Evolutionary conservation across 2,329 filamentous ascomycete species (phyloP), one percentile per base, ranked within the genome.

Genomic region (Lanzia echinophila): DNA sequence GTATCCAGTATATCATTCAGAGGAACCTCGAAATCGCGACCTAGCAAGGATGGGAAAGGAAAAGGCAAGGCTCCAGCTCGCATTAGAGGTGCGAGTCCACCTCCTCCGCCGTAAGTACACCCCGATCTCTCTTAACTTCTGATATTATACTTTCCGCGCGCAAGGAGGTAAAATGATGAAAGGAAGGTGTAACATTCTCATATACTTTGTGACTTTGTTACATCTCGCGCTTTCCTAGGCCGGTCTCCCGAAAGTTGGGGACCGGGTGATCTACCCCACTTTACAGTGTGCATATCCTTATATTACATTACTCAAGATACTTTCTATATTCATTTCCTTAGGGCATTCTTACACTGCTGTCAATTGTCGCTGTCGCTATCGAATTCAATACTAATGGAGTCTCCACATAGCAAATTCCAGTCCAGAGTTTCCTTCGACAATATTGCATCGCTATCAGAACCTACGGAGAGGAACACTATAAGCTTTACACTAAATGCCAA

Each of bases 371-470:
- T 38, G 45, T 19, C n/a, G 20, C 11, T 31, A n/a, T 38, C 38
- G 36, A 39, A 28, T 43, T 22, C 33, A 7, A 22, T 20, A 31
- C 50, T 53, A 47, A 50, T 58, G 43, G 56, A 60, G 55, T 28
- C 59, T 15, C 54, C 55, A 33, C 61, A 62, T 53, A 65, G 81
- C 53, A 79, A 81, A 53, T 88, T 87, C 67, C 76, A 83, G 54
- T 75, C 79, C 42, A 83, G 83, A 60, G 84, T 89, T 33, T 84
- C 82, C n/a, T 88, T 89, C 66, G 83, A 89, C 68, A 88, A 85
- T 1, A 88, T 88, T 65, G 53, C 39, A n/a, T 75, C 80, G 57
- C 82, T 82, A 53, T 81, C 81, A 58, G 81, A 83, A 65, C 81
- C 84, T 6, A 78, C 81, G 38, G 82, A 86, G 61, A 65, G 64